Conservation (phyloP, 108 stramenopile species). For the Aureococcus anophagefferens region DNA sequence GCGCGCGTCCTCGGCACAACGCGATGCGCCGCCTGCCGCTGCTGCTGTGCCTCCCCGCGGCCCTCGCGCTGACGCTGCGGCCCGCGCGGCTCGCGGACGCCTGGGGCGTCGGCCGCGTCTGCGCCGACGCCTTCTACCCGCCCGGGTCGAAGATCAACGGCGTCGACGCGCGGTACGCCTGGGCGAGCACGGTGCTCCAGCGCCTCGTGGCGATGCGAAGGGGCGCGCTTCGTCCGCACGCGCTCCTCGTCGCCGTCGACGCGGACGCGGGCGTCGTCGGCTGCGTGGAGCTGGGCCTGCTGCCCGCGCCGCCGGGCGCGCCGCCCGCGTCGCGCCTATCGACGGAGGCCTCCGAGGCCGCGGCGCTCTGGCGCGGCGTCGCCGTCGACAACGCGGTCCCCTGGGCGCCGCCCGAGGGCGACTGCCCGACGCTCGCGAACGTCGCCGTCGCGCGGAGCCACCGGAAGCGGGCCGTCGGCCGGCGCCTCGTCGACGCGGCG, state of each 20-base stretch:
- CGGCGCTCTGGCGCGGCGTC: background rate
- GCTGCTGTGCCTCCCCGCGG: no score
- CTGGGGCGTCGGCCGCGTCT: no score
- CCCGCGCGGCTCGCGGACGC: no score
- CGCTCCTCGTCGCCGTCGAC: background rate
- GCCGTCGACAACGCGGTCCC: background rate
- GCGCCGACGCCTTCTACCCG: no score
- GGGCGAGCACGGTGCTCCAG: background rate
- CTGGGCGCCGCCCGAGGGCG: background rate
- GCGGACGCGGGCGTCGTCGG: background rate
- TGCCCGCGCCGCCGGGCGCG: background rate
- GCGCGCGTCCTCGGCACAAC: no score
- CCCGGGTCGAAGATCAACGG: no score
- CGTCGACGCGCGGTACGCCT: background rate
- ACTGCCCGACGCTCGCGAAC: background rate
- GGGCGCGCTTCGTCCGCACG: background rate
- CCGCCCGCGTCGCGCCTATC: background rate
- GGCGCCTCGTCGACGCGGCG: background rate
- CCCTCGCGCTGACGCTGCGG: no score
- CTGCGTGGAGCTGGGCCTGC: background rate
- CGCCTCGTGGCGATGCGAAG: background rate
- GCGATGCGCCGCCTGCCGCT: no score
- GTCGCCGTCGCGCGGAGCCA: background rate
- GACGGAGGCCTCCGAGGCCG: no score
- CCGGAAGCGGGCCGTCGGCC: background rate